Evolutionary conservation across 768 basidiomycete genomes (phyloP).

Genomic region (Psilocybe cubensis): DNA sequence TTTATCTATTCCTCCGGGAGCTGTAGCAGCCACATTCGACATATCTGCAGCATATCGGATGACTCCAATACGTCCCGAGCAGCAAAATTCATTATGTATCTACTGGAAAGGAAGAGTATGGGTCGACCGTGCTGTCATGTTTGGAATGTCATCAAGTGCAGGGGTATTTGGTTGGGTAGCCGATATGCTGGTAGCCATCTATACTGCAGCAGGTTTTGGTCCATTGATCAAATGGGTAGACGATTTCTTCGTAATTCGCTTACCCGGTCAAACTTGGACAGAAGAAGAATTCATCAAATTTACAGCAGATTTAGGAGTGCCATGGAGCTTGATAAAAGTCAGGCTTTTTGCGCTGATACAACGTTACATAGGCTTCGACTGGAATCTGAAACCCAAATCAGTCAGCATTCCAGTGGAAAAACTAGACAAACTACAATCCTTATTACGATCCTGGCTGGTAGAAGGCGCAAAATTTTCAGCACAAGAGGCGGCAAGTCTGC

Average conservation of each 20-base stretch:
- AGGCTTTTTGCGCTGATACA: conserved; percentile 1
- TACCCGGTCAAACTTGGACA: neutral
- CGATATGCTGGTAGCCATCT: conserved; percentile 34
- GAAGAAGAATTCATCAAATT: conserved; percentile 24
- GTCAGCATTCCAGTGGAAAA: conserved; percentile 24
- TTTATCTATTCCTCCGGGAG: conserved; percentile 32
- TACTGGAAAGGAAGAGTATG: conserved; percentile 34
- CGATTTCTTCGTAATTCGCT: conserved; percentile 27
- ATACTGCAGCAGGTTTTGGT: conserved; percentile 7
- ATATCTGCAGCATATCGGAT: conserved; percentile 40
- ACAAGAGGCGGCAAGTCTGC: conserved; percentile 27
- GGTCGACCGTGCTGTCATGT: conserved; percentile 35
- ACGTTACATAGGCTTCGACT: conserved; percentile 18
- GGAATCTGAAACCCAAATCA: conserved; percentile 8
- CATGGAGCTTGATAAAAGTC: conserved; percentile 17
- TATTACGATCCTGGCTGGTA: conserved; percentile 8
- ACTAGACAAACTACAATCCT: conserved; percentile 12
- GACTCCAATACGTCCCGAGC: conserved; percentile 35
- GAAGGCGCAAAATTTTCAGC: conserved; percentile 17
- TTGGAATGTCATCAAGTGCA: conserved; percentile 30
- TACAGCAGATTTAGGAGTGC: conserved; percentile 7
- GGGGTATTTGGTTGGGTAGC: conserved; percentile 35
- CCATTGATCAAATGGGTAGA: conserved; percentile 29
- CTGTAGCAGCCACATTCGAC: conserved; percentile 40
- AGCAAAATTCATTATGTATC: conserved; percentile 34